Percentiles rank a stretch among this genome's conserved stretches.
phyloP scores from a whole-genome alignment of 2,329 filamentous ascomycete species.

The Arthroderma uncinatum region DNA sequence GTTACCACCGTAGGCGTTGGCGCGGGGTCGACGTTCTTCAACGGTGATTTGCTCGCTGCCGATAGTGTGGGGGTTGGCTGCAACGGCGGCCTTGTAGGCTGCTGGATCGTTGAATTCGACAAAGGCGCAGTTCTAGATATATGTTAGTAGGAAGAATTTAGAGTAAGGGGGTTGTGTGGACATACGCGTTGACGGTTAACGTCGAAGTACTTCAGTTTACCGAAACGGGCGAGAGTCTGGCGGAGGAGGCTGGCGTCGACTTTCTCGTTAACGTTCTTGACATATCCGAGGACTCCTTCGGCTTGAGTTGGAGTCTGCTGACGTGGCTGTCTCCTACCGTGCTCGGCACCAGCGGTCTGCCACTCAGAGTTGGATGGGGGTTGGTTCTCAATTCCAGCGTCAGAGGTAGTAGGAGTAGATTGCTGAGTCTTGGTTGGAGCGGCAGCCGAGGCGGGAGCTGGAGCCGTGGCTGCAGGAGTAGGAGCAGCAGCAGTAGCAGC shows the following conservation, averaged over 20 bases:
- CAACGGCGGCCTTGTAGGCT: slow-evolving; percentile 71
- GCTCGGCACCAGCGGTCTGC: slow-evolving; percentile 70
- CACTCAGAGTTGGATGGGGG: slow-evolving; percentile 58
- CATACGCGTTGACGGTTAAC: slow-evolving; percentile 64
- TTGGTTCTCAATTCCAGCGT: slow-evolving; percentile 68
- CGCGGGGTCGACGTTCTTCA: slow-evolving; percentile 76
- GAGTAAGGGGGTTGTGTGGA: slow-evolving; percentile 6
- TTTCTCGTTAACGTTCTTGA: slow-evolving; percentile 91
- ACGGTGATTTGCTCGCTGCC: slow-evolving; percentile 73
- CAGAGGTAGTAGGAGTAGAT: slow-evolving; percentile 28
- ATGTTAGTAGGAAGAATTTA: slow-evolving; percentile 12
- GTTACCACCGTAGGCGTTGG: slow-evolving; percentile 58
- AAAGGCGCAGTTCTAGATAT: slow-evolving; percentile 77
- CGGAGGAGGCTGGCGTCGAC: slow-evolving; percentile 64
- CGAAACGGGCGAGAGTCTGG: slow-evolving; percentile 57
- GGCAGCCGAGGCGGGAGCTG: slow-evolving; percentile 29
- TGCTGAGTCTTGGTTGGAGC: slow-evolving; percentile 23
- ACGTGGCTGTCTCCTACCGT: slow-evolving; percentile 74
- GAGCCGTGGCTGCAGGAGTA: slow-evolving; percentile 24
- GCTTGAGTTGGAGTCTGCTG: slow-evolving; percentile 53
- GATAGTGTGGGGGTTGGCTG: slow-evolving; percentile 75
- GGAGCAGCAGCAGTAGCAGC: slow-evolving; percentile 24
- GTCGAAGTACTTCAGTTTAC: slow-evolving; percentile 53
- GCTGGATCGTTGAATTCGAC: slow-evolving; percentile 78
- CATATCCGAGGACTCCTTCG: slow-evolving; percentile 69